These are phyloP conservation scores for Coemansia sp. DNA, from an alignment of 192 early-diverging fungal species.

Conservation along the genomic window DNA sequence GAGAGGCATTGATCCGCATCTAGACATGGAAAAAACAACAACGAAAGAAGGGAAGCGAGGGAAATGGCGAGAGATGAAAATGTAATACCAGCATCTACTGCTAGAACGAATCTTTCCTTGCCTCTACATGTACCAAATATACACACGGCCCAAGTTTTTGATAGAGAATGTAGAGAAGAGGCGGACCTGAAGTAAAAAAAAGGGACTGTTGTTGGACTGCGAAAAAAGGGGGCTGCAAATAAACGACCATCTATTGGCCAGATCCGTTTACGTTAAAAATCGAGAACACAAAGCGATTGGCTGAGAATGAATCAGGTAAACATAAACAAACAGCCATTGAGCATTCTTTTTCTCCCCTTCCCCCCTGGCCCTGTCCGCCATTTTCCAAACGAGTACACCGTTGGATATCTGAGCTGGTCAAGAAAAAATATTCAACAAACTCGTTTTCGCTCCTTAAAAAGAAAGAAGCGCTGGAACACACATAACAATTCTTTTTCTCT, in stretches of 20 bases:
- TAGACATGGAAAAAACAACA: neutral
- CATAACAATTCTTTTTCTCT: neutral
- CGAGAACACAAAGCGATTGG: neutral
- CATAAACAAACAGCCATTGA: slow-evolving; percentile 10
- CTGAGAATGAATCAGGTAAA: neutral
- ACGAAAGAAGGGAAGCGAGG: neutral
- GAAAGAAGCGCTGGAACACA: neutral
- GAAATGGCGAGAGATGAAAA: neutral
- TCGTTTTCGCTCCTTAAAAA: slow-evolving; percentile 1
- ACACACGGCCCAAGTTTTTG: neutral
- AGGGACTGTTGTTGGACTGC: neutral
- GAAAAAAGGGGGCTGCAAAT: slow-evolving; percentile 3
- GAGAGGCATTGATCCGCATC: neutral
- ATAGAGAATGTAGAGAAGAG: neutral
- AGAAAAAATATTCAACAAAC: neutral
- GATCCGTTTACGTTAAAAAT: slow-evolving; percentile 1
- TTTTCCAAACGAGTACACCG: neutral
- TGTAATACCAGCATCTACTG: neutral
- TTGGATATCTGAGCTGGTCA: neutral
- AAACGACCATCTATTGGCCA: neutral
- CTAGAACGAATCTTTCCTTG: too few species aligned
- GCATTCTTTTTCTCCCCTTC: neutral
- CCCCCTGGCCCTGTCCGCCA: neutral
- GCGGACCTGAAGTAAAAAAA: too few species aligned
- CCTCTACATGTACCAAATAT: neutral